Percentiles rank a stretch among this genome's conserved stretches.
These are phyloP conservation scores for Xerocomellus chrysenteron DNA, from an alignment of 768 basidiomycete genomes.

Conservation along the genomic window DNA sequence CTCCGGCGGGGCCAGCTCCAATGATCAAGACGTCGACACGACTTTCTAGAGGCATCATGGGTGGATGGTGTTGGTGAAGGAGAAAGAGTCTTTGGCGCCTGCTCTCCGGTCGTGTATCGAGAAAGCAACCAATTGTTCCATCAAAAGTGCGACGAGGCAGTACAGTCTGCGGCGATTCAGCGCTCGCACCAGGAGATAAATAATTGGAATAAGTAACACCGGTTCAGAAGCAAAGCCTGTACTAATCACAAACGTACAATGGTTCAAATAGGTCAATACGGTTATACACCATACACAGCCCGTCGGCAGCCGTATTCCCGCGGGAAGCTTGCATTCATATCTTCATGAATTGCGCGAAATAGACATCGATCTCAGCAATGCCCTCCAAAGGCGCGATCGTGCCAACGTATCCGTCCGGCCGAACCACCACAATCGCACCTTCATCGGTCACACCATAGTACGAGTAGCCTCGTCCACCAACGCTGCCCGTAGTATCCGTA, in stretches of 20 bases:
- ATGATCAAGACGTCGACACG: conserved; percentile 48
- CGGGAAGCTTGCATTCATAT: not conserved
- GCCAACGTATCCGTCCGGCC: conserved; percentile 56
- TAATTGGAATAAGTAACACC: too few relatives aligned
- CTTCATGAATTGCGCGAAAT: conserved; percentile 48
- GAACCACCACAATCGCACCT: conserved; percentile 31
- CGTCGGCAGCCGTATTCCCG: too few relatives aligned
- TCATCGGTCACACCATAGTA: conserved; percentile 45
- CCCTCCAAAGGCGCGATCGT: conserved; percentile 49
- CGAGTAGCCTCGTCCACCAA: conserved; percentile 55
- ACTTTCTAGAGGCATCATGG: conserved; percentile 24
- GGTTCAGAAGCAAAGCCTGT: too few relatives aligned
- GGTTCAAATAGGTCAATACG: too few relatives aligned
- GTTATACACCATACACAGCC: too few relatives aligned
- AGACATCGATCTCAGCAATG: conserved; percentile 37
- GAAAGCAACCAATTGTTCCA: too few relatives aligned
- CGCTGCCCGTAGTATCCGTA: conserved; percentile 38
- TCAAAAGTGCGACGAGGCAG: too few relatives aligned
- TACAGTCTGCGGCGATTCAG: too few relatives aligned
- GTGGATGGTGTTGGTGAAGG: not conserved
- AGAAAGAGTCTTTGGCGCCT: not conserved
- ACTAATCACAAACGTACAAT: too few relatives aligned
- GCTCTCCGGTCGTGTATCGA: too few relatives aligned
- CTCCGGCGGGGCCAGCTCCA: conserved; percentile 53
- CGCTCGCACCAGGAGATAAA: too few relatives aligned